Base-by-base conservation (phyloP, 495 filamentous ascomycete species). In the Astrocystis sublimbata region DNA sequence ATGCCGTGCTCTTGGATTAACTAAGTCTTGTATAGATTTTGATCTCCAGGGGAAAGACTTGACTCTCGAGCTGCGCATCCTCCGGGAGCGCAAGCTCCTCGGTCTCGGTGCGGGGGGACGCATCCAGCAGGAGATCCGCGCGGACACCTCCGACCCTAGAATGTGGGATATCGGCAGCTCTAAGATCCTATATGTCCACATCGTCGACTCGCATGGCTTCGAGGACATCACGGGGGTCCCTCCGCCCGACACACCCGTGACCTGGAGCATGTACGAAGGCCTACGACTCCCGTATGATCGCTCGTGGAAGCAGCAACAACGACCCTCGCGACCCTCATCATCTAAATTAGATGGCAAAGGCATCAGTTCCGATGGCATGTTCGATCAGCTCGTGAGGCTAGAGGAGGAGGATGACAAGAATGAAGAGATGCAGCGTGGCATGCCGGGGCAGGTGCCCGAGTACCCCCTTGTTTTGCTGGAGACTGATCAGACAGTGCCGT, bases 271-370 rank as follows among this genome's bases (percentile, higher is more conserved):
- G 54, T 54, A 42, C n/a, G 42, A 13, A 61, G 26, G 24, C 26
- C 57, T 59, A 47, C 52, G 17, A 21, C 46, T 54, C 36, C 58
- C 58, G 47, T 51, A 61, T 24, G 58, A 50, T 13, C 35, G 35
- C 8, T 17, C 47, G 15, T 24, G 51, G 52, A 41, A 58, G 33
- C 2, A 63, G 21, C 53, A 58, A 31, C 24, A 46, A 41, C 15
- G 23, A 1, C 2, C 6, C 24, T 12, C 45, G 45, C 4, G 7
- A 47, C 45, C 28, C 24, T 12, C 45, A 24, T 4, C n/a, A 47
- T 24, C 28, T 47, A 13, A 28, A 2, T 6, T 43, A 36, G 38
- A 24, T 6, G 53, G 53, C 19, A 33, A 54, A 24, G 54, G 54
- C 40, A 24, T 42, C 54, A 43, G 12, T 12, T 31, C 38, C 4